Conservation (phyloP, 768 basidiomycete species). For the Clathrus columnatus region DNA sequence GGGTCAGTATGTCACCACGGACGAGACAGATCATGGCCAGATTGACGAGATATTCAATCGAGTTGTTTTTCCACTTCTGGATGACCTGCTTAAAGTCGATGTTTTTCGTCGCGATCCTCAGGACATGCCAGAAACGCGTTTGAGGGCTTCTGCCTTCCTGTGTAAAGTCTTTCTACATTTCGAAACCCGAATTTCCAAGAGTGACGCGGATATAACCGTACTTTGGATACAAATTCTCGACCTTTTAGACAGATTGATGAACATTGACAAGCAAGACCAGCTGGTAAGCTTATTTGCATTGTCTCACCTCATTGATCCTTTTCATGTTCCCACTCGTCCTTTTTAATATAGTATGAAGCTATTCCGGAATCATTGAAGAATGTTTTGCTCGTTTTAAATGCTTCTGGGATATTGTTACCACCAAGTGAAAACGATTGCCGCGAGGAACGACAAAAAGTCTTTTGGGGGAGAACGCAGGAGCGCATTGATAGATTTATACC, state of each 20-base stretch:
- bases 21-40: slow-evolving; percentile 48
- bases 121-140: slow-evolving; percentile 85
- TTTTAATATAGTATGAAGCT: slow-evolving; percentile 87
- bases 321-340: neutral
- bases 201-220: slow-evolving; percentile 53
- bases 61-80: slow-evolving; percentile 84
- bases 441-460: slow-evolving; percentile 50
- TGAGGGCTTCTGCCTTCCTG: slow-evolving; percentile 80
- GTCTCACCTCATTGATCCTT: neutral
- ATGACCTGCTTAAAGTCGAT: slow-evolving; percentile 82
- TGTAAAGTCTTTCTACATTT: slow-evolving; percentile 97
- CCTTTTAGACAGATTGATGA: slow-evolving; percentile 82
- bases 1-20: slow-evolving; percentile 55
- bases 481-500: slow-evolving; percentile 88
- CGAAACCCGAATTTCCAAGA: slow-evolving; percentile 60
- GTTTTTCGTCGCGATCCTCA: slow-evolving; percentile 68
- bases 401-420: slow-evolving; percentile 73
- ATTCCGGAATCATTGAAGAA: slow-evolving; percentile 96
- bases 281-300: slow-evolving; percentile 47
- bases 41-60: slow-evolving; percentile 82
- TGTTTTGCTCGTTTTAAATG: slow-evolving; percentile 92
- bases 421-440: slow-evolving; percentile 40
- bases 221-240: slow-evolving; percentile 89
- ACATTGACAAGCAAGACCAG: slow-evolving; percentile 74
- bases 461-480: slow-evolving; percentile 83